These are phyloP conservation scores for Ophidiomyces ophidiicola DNA, from an alignment of 2,329 filamentous ascomycete species.

Conservation along the genomic window DNA sequence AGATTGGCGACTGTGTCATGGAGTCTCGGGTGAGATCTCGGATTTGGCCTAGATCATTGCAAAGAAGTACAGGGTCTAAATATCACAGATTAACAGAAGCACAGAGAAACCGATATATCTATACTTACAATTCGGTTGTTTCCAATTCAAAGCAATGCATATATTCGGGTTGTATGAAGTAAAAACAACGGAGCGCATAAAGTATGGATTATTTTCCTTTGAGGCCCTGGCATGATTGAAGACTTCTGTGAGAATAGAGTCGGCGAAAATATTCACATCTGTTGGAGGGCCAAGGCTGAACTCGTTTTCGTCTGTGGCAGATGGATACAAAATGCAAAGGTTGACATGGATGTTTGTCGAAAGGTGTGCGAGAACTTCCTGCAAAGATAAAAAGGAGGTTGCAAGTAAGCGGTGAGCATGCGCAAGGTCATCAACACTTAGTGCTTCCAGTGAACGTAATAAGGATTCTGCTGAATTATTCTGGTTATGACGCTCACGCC, in stretches of 20 bases:
- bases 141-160: constrained; percentile 95
- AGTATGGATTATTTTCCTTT: constrained; percentile 54
- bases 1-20: constrained; percentile 33
- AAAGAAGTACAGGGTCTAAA: constrained; percentile 78
- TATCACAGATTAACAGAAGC: not conserved
- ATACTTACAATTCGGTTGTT: constrained; percentile 78
- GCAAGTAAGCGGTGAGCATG: constrained; percentile 61
- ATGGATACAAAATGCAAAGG: constrained; percentile 82
- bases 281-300: constrained; percentile 60
- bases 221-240: constrained; percentile 77
- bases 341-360: constrained; percentile 76
- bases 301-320: constrained; percentile 55
- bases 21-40: constrained; percentile 29
- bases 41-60: constrained; percentile 67
- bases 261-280: constrained; percentile 77
- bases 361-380: constrained; percentile 61
- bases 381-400: constrained; percentile 64
- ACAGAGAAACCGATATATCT: not conserved
- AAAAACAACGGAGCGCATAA: constrained; percentile 79
- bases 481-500: constrained; percentile 28
- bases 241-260: constrained; percentile 69
- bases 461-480: constrained; percentile 5
- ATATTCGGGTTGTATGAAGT: constrained; percentile 83
- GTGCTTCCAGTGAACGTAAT: constrained; percentile 21
- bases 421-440: constrained; percentile 39